phyloP scores from a whole-genome alignment of 257 asterid species.

The Thymus quinquecostatus region DNA sequence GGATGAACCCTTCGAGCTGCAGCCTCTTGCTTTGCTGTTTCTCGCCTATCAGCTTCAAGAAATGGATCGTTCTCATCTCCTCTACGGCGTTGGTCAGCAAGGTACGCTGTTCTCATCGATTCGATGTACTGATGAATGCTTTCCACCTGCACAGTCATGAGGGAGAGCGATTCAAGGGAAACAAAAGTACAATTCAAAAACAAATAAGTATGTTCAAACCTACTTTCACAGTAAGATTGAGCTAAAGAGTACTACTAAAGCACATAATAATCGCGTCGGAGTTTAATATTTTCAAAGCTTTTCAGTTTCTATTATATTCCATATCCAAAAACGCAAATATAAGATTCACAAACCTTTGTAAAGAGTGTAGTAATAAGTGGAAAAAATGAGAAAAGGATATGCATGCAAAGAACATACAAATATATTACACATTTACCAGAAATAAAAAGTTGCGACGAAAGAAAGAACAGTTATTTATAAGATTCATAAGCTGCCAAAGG shows the following conservation, averaged over 20 bases:
- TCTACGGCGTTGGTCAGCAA: conserved; percentile 82
- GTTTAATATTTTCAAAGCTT: background rate
- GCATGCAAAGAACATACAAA: background rate
- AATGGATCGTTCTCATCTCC: conserved; percentile 86
- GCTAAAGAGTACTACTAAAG: background rate
- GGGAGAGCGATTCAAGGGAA: conserved; percentile 16
- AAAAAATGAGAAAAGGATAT: background rate
- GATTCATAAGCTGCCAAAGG: background rate
- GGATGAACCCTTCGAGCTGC: conserved; percentile 98
- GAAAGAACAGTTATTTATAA: background rate
- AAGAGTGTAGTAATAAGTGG: conserved; percentile 8
- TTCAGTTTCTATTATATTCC: background rate
- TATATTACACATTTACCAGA: conserved; percentile 6
- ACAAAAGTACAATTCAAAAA: background rate
- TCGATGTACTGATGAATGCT: conserved; percentile 92
- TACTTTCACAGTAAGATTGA: background rate
- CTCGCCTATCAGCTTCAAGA: conserved; percentile 95
- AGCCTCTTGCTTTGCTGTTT: conserved; percentile 92
- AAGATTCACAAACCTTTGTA: background rate
- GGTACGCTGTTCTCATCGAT: conserved; percentile 95
- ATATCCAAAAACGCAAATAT: background rate
- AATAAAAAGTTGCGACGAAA: background rate
- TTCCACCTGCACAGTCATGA: conserved; percentile 62
- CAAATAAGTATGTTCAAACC: background rate
- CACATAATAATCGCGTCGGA: background rate